phyloP scores from a whole-genome alignment of 441 rosid species.

The Croton setiger region DNA sequence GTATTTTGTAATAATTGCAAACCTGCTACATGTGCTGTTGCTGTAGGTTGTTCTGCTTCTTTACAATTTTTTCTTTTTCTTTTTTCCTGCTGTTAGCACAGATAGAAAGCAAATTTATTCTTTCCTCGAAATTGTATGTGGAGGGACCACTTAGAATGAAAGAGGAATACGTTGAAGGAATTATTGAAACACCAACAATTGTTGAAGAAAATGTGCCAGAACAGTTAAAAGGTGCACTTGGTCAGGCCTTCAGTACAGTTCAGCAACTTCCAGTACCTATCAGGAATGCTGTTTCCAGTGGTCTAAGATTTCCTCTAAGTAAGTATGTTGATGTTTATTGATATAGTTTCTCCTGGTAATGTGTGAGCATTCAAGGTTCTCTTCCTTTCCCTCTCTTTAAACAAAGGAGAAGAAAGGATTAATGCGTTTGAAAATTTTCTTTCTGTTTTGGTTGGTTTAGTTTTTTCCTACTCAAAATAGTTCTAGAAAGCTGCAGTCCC shows the following conservation, averaged over 20 bases:
- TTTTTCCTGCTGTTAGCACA: conserved; percentile 32
- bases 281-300: conserved; percentile 58
- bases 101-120: conserved; percentile 69
- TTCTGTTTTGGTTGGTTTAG: not conserved
- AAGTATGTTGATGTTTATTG: conserved; percentile 36
- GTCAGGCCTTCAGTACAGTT: conserved; percentile 55
- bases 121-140: conserved; percentile 56
- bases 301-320: conserved; percentile 73
- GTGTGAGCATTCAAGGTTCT: not conserved
- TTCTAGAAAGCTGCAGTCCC: not conserved
- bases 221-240: conserved; percentile 68
- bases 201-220: conserved; percentile 78
- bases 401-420: conserved; percentile 26
- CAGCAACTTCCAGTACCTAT: conserved; percentile 80
- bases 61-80: not conserved
- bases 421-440: conserved; percentile 6
- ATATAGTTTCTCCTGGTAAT: not conserved
- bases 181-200: conserved; percentile 65
- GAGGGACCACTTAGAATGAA: conserved; percentile 91
- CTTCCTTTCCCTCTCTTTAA: conserved; percentile 29
- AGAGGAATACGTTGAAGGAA: conserved; percentile 80
- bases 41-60: not conserved
- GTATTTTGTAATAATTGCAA: not conserved
- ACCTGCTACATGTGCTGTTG: conserved; percentile 3
- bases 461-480: not conserved